These are phyloP conservation scores for Closterium sp. DNA, from an alignment of 139 green algal genomes.

Conservation along the genomic window DNA sequence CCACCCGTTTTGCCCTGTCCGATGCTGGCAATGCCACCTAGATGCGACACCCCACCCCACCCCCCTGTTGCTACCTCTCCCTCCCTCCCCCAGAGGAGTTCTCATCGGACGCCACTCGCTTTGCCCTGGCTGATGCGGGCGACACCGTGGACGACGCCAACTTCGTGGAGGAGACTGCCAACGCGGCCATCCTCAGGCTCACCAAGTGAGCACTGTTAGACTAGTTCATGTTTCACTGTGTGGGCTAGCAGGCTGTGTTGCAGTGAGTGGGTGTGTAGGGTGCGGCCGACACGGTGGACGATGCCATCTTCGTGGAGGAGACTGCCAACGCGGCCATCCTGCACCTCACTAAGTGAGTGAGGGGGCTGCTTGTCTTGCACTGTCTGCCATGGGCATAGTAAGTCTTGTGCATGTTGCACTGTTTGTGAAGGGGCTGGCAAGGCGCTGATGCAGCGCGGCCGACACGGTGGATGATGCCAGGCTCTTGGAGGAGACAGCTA, in stretches of 20 bases:
- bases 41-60: too few species aligned
- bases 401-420: too few species aligned
- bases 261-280: too few species aligned
- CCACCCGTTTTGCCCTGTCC: slow-evolving; percentile 88
- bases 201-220: slow-evolving; percentile 55
- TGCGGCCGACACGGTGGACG: slow-evolving; percentile 90
- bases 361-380: not conserved
- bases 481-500: too few species aligned
- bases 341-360: not conserved
- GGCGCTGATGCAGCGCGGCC: too few species aligned
- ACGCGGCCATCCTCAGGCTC: slow-evolving; percentile 90
- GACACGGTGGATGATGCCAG: too few species aligned
- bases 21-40: slow-evolving; percentile 89
- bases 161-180: slow-evolving; percentile 89
- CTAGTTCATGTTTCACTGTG: not conserved
- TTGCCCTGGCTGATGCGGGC: slow-evolving; percentile 92
- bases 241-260: too few species aligned
- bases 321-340: slow-evolving; percentile 90
- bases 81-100: slow-evolving; percentile 66
- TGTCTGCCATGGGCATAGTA: too few species aligned
- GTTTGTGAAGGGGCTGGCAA: too few species aligned
- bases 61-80: too few species aligned
- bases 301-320: slow-evolving; percentile 94
- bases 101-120: slow-evolving; percentile 85
- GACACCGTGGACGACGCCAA: slow-evolving; percentile 98